phyloP scores from a whole-genome alignment of 2,329 filamentous ascomycete species.

The Alternaria sp. region DNA sequence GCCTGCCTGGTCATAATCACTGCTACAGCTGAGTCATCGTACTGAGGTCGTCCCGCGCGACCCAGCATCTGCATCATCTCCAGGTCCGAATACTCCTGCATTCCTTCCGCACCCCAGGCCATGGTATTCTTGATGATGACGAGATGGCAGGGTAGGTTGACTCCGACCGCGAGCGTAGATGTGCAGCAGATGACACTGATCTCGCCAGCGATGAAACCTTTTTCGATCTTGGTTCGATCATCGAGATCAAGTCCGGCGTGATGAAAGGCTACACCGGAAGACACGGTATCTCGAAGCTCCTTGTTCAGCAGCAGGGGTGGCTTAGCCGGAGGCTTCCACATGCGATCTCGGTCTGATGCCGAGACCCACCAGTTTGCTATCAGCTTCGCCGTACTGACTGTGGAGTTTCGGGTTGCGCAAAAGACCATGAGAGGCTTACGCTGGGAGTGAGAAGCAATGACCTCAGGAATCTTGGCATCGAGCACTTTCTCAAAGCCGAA shows the following conservation, averaged over 20 bases:
- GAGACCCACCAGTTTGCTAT: conserved; percentile 70
- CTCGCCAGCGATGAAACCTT: conserved; percentile 71
- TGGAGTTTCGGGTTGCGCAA: conserved; percentile 77
- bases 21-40: conserved; percentile 75
- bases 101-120: conserved; percentile 59
- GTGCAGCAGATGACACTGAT: conserved; percentile 85
- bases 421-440: conserved; percentile 84
- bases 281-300: conserved; percentile 63
- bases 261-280: conserved; percentile 77
- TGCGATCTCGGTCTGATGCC: conserved; percentile 58
- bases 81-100: conserved; percentile 78
- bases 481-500: conserved; percentile 77
- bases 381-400: conserved; percentile 69
- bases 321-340: conserved; percentile 67
- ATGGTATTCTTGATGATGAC: conserved; percentile 84
- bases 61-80: conserved; percentile 93
- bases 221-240: conserved; percentile 72
- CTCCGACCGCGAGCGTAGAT: conserved; percentile 80
- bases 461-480: conserved; percentile 66
- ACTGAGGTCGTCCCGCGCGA: conserved; percentile 82
- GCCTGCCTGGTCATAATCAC: conserved; percentile 78
- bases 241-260: conserved; percentile 73
- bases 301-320: conserved; percentile 61
- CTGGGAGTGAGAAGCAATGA: conserved; percentile 71
- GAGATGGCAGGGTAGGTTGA: conserved; percentile 83